Base-by-base conservation (phyloP, 768 basidiomycete species). In the Mycena haematopus region DNA sequence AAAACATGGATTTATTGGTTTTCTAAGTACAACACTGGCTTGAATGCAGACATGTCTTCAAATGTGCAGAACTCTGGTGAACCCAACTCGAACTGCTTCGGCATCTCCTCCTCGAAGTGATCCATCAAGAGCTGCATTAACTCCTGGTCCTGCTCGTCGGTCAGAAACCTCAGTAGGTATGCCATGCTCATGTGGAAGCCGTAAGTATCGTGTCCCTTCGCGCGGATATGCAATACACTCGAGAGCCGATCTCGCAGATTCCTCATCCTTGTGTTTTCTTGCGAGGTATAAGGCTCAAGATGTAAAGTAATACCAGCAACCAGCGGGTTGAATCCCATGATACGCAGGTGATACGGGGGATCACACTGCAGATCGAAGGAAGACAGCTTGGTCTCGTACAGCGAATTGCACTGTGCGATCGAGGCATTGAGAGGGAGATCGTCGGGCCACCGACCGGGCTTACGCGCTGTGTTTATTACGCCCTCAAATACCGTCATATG, bases 391-490 rank as follows among this genome's bases (percentile, higher is more conserved):
- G 17, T 6, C 47, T 29, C 14, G 25, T 49, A 49, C 15, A 49
- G 14, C 1, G 47, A 49, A 29, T 5, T 29, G 47, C 47, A 49
- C 25, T 27, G 14, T 22, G 24, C 47, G 47, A 49, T 13, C 2
- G 47, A 49, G 14, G 47, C 47, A 19, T 49, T 29, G 47, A 49
- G 47, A 24, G 47, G 15, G 15, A 49, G 27, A 49, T 49, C 47
- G 14, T 49, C 47, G 4, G 47, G 47, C 47, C 47, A 49, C 17
- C 47, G 25, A 17, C 47, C 47, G 14, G 47, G 47, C 5, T 17
- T 17, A 9, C 47, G 47, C 6, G 24, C 17, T 0, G 14, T 11
- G 17, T 49, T 15, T 6, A 49, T 19, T 1, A 49, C 47, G 27
- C 47, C 47, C 25, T 49, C 47, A 13, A 49, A 49, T 17, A 49